Evolutionary conservation across 306 rosid species (phyloP).

Genomic region (Biancaea sappan): DNA sequence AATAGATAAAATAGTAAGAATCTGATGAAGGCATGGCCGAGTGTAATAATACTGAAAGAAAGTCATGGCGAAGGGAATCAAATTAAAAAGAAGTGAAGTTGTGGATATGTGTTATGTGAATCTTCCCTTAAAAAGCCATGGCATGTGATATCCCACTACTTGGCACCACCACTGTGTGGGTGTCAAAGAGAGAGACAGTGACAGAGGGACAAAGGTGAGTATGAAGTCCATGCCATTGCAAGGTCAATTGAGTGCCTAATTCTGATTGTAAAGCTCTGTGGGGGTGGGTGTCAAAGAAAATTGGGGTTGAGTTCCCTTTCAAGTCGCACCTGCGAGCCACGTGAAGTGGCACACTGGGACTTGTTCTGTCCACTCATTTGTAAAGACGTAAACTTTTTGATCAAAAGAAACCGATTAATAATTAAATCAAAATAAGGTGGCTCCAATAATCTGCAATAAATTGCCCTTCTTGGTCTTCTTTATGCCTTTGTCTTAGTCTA

Average conservation of each 20-base stretch:
- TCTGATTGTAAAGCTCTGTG: too few relatives aligned
- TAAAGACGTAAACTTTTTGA: slow-evolving; percentile 53
- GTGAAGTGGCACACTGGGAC: slow-evolving; percentile 62
- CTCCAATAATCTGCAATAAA: slow-evolving; percentile 58
- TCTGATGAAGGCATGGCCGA: too few relatives aligned
- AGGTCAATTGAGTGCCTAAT: background rate
- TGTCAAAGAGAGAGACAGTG: background rate
- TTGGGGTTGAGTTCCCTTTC: slow-evolving; percentile 36
- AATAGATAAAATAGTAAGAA: too few relatives aligned
- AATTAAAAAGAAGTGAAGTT: too few relatives aligned
- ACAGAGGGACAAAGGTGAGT: slow-evolving; percentile 22
- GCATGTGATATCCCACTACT: slow-evolving; percentile 39
- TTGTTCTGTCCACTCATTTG: slow-evolving; percentile 56
- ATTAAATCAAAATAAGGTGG: slow-evolving; percentile 37
- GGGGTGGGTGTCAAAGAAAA: background rate
- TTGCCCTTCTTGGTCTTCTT: slow-evolving; percentile 33
- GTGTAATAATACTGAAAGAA: too few relatives aligned
- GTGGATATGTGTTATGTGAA: slow-evolving; percentile 21
- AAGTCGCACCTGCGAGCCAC: slow-evolving; percentile 64
- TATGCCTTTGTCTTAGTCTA: slow-evolving; percentile 38
- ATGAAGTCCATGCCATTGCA: slow-evolving; percentile 23
- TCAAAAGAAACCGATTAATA: slow-evolving; percentile 41
- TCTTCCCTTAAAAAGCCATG: slow-evolving; percentile 40
- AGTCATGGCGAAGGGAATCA: too few relatives aligned
- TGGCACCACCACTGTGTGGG: slow-evolving; percentile 14